These are phyloP conservation scores for Ophiostoma fasciatum DNA, from an alignment of 2,329 filamentous ascomycete genomes.

Conservation along the genomic window DNA sequence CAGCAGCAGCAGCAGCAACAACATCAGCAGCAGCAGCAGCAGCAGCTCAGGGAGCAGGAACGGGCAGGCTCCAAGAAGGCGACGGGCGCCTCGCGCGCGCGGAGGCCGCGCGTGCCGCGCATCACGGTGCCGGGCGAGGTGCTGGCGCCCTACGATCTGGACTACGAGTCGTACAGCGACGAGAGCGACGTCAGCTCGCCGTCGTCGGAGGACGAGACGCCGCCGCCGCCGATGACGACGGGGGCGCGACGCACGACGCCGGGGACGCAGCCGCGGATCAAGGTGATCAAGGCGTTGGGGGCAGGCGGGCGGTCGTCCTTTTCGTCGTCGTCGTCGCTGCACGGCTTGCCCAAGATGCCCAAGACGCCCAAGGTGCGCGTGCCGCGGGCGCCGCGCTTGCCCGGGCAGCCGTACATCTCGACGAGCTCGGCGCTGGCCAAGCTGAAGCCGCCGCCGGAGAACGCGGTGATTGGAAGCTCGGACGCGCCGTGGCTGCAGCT, in stretches of 20 bases:
- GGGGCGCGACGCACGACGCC: slow-evolving; percentile 17
- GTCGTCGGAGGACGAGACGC: slow-evolving; percentile 21
- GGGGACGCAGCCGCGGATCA: slow-evolving; percentile 29
- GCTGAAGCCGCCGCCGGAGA: slow-evolving; percentile 43
- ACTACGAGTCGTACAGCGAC: slow-evolving; percentile 43
- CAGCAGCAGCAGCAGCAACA: slow-evolving; percentile 21
- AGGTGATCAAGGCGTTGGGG: slow-evolving; percentile 22
- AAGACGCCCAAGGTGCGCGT: slow-evolving; percentile 31
- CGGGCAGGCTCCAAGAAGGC: slow-evolving; percentile 3
- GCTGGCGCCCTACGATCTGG: slow-evolving; percentile 48
- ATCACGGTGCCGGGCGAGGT: slow-evolving; percentile 54
- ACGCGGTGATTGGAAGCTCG: slow-evolving; percentile 40
- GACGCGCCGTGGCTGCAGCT: slow-evolving; percentile 53
- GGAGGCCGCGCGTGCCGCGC: slow-evolving; percentile 33
- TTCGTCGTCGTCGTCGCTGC: too few relatives aligned
- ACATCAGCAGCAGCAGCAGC: slow-evolving; percentile 41
- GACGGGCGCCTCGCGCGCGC: slow-evolving; percentile 9
- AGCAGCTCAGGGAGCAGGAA: slow-evolving; percentile 24
- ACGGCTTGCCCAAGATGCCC: too few relatives aligned
- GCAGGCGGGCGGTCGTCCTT: too few relatives aligned
- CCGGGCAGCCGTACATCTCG: slow-evolving; percentile 17
- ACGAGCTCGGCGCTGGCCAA: slow-evolving; percentile 24
- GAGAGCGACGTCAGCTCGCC: slow-evolving; percentile 26
- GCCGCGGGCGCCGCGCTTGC: slow-evolving; percentile 14
- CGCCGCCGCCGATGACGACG: slow-evolving; percentile 18